Evolutionary conservation across 2,329 filamentous ascomycete species (phyloP), one percentile per base, ranked within the genome.

Genomic region (Arachnopeziza araneosa): DNA sequence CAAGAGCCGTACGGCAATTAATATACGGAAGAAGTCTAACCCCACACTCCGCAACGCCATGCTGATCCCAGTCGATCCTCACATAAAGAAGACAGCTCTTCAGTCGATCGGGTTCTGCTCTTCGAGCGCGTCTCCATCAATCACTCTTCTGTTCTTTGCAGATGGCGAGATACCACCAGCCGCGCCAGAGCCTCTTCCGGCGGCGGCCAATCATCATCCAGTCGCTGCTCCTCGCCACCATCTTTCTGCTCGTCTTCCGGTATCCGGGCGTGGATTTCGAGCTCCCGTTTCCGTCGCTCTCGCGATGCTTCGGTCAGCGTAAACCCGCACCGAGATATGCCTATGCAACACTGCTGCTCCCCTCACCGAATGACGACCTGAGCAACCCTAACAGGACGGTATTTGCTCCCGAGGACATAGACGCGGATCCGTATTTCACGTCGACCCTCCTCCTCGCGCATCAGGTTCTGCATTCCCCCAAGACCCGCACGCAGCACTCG

Each of bases 391-490:
- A 4, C 36, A 2, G 12, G 2, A 17, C 17, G 12, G 17, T 44
- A 3, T 17, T 12, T 19, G 6, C 36, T 3, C 17, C 36, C 17
- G 4, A 4, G 2, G 10, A 44, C 14, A 10, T 55, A 30, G 52
- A 60, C 21, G 24, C 24, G 7, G 60, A 67, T 24, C 49, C 30
- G 1, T 77, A 76, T 64, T 73, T 74, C 56, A 64, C 67, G 14
- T 67, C 69, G 14, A 69, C 71, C 0, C 72, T 74, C 2, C 64
- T 75, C 49, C 67, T 77, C 12, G 68, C 67, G 17, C 74, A 75
- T 59, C 74, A 76, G 61, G 66, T 77, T 1, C 66, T 71, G 7
- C 70, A 76, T 54, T 64, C 66, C 22, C 60, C 67, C 1, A 59
- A 60, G 4, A 76, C 75, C 7, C 64, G 68, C 6, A 68, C 68